These are phyloP conservation scores for Citrus reticulata DNA, from an alignment of 345 rosid species.

Conservation along the genomic window DNA sequence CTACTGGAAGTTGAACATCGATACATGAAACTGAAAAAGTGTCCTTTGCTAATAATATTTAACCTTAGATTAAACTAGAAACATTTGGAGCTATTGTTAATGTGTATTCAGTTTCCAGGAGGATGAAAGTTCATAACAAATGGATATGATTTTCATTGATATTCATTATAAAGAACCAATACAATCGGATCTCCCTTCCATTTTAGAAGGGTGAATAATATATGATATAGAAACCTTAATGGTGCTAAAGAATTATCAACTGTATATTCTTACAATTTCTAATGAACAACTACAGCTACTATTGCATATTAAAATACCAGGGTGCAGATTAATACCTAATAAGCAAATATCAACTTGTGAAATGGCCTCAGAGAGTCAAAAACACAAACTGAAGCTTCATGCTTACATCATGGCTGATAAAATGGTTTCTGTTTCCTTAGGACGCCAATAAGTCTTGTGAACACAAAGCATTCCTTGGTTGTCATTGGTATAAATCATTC, in stretches of 20 bases:
- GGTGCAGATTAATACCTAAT: slow-evolving; percentile 5
- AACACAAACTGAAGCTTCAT: background rate
- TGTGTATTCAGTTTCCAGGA: background rate
- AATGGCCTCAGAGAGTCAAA: background rate
- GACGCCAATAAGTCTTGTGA: slow-evolving; percentile 79
- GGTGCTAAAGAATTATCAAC: background rate
- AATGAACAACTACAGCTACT: background rate
- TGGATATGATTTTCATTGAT: background rate
- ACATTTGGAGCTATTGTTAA: background rate
- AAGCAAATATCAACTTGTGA: background rate
- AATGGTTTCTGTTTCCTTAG: slow-evolving; percentile 49
- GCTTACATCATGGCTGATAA: slow-evolving; percentile 48
- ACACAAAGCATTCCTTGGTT: slow-evolving; percentile 53
- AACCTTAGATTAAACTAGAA: background rate
- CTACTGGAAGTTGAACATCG: background rate
- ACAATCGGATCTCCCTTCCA: background rate
- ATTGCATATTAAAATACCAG: background rate
- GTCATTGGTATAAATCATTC: slow-evolving; percentile 47
- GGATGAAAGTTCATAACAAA: background rate
- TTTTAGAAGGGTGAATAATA: background rate
- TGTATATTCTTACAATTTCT: background rate
- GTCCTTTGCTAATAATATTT: too few relatives aligned
- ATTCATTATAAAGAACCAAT: background rate
- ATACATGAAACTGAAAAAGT: background rate
- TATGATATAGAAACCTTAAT: background rate